These are phyloP conservation scores for Ceratorhiza oryzae-sativae DNA, from an alignment of 1,284 basidiomycete genomes.

Conservation along the genomic window DNA sequence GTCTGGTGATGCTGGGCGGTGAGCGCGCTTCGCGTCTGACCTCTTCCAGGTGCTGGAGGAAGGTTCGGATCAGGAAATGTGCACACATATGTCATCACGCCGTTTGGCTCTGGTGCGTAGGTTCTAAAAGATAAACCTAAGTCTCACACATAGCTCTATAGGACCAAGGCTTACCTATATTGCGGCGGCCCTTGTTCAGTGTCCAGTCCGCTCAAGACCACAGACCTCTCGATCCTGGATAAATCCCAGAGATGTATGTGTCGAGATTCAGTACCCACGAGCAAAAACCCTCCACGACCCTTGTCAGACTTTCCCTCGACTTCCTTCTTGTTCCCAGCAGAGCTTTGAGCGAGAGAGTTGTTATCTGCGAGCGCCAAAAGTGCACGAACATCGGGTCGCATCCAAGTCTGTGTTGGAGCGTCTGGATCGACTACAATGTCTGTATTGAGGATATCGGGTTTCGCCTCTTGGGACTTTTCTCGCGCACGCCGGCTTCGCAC, in stretches of 20 bases:
- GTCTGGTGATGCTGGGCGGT: slow-evolving; percentile 82
- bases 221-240: slow-evolving; percentile 67
- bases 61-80: slow-evolving; percentile 63
- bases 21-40: slow-evolving; percentile 72
- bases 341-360: slow-evolving; percentile 48
- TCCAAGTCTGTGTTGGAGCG: slow-evolving; percentile 27
- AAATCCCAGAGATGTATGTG: slow-evolving; percentile 86
- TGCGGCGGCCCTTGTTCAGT: slow-evolving; percentile 52
- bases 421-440: slow-evolving; percentile 34
- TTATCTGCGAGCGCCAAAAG: slow-evolving; percentile 61
- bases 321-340: slow-evolving; percentile 16
- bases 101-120: slow-evolving; percentile 49
- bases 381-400: slow-evolving; percentile 23
- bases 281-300: slow-evolving; percentile 67
- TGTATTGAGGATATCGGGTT: slow-evolving; percentile 18
- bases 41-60: slow-evolving; percentile 66
- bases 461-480: slow-evolving; percentile 38
- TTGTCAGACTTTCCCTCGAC: slow-evolving; percentile 38
- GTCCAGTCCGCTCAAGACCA: slow-evolving; percentile 74
- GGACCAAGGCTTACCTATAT: slow-evolving; percentile 3
- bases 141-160: neutral
- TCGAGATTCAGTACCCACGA: slow-evolving; percentile 84
- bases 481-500: slow-evolving; percentile 38
- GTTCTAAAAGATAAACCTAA: slow-evolving; percentile 44
- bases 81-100: slow-evolving; percentile 64